Base-by-base conservation (phyloP, 192 early-diverging fungal species). In the Linnemannia zychae region DNA sequence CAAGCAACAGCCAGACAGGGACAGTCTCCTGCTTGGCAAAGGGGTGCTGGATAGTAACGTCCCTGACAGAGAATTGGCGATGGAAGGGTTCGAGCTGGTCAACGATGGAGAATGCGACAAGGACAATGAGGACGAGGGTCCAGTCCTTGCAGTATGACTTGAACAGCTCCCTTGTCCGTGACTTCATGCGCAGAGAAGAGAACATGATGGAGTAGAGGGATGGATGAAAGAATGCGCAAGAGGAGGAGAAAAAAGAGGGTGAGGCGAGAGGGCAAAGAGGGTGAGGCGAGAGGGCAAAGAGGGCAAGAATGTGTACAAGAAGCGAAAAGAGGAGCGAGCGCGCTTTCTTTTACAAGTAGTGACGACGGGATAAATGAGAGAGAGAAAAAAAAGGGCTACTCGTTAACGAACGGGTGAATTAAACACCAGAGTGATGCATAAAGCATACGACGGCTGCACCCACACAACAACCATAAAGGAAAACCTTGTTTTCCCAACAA, bases 1-100 rank as follows among this genome's bases (percentile, higher is more conserved):
- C 82, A 5, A 69, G 15, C 36, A 88, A 46, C 15, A 89, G 47
- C 90, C 88, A 88, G 4, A 72, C 77, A 17, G 91, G 91, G 5
- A 93, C 87, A 11, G 80, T 83, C 75, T 93, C 91, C 34, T 88
- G 49, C n/a, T 75, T 78, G 34, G 88, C 88, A 82, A 91, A 87
- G 7, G 93, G 92, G 78, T 92, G 91, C 81, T 92, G 91, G 71
- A 97, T 93, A n/a, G 90, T 88, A 60, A 91, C 93, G 88, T 97
- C 93, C 4, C 87, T 89, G 37, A 97, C 83, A 36, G 92, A 93
- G 80, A 97, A 97, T 66, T 93, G 88, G 75, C 95, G 92, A 77
- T 95, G 93, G 88, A 91, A 97, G 5, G 96, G 95, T 37, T 91
- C 79, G 16, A 94, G 79, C n/a, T 82, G 82, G 48, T 93, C 92